Base-by-base conservation (phyloP, 75 land plant genomes). In the Cunninghamia lanceolata region DNA sequence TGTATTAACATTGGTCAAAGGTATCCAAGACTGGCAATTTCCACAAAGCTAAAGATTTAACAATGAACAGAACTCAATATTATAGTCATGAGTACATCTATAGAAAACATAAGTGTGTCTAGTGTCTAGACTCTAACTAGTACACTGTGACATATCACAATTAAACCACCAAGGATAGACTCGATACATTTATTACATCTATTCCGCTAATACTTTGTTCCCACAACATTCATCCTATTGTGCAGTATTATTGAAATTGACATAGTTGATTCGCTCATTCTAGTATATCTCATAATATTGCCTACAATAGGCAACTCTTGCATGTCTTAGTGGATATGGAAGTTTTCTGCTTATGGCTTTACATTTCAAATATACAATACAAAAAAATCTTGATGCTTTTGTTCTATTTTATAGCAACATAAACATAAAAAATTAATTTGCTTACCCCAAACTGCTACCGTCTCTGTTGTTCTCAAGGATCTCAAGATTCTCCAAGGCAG, bases 401-500 rank as follows among this genome's bases (percentile, higher is more conserved):
- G 21, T 25, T 68, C 3, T 68, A 25, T 25, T 28, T 68, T 8
- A 30, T 19, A 0, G 25, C 32, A 68, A 68, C 8, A n/a, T 30
- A 25, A 68, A n/a, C 13, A 8, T 3, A 82, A 52, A 80, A 53
- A 50, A 36, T 73, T 36, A 14, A 47, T 54, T 85, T 78, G 40
- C 84, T 86, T 92, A 98, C 99, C 99, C 99, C 63, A 90, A 80
- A 9, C 92, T 86, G 53, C 93, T 91, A 87, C 99, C 96, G 88
- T 91, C 89, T 85, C 83, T 88, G 83, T 90, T 94, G 85, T 95
- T 96, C 89, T 96, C 99, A 86, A 98, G 87, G 14, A 98, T 90
- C 87, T 98, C 99, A 86, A 98, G 94, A 81, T 94, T 98, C 86
- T 96, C 96, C 85, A 98, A 85, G 45, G 99, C 99, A 84, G 99